Evolutionary conservation across 768 basidiomycete genomes (phyloP).

Genomic region (Lactarius hatsudake): DNA sequence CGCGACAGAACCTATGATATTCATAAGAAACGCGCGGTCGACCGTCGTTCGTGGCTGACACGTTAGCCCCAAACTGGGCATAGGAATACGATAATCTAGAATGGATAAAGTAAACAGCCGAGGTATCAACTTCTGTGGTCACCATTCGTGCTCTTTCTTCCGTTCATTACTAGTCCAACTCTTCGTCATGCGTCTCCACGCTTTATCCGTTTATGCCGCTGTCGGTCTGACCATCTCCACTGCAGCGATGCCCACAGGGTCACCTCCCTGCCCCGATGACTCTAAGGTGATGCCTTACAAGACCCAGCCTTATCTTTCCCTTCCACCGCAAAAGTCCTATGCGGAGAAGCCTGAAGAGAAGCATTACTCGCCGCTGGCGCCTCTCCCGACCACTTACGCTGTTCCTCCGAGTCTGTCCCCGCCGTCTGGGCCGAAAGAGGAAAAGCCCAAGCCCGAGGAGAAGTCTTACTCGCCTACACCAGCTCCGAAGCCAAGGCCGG

Average conservation of each 20-base stretch:
- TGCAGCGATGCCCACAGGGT: conserved; percentile 9
- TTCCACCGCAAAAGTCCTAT: not conserved
- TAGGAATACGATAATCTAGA: conserved; percentile 16
- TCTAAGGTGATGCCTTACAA: not conserved
- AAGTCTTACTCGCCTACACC: not conserved
- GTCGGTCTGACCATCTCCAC: conserved; percentile 3
- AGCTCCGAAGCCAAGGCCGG: not conserved
- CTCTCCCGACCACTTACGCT: not conserved
- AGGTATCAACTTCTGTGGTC: not conserved
- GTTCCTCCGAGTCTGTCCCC: not conserved
- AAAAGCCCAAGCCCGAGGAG: conserved; percentile 1
- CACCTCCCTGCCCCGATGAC: conserved; percentile 1
- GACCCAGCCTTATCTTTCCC: not conserved
- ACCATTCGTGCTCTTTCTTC: conserved; percentile 6
- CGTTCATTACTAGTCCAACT: conserved; percentile 17
- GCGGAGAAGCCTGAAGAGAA: not conserved
- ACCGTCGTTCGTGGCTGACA: not conserved
- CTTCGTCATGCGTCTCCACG: conserved; percentile 11
- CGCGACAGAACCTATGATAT: not conserved
- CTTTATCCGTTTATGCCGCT: conserved; percentile 10
- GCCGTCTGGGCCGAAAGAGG: not conserved
- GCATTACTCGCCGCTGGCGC: not conserved
- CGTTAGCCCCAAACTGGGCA: not conserved
- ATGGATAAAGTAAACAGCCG: conserved; percentile 8
- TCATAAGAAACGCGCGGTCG: not conserved